phyloP scores from a whole-genome alignment of 2,329 filamentous ascomycete species.

The Moelleriella libera region DNA sequence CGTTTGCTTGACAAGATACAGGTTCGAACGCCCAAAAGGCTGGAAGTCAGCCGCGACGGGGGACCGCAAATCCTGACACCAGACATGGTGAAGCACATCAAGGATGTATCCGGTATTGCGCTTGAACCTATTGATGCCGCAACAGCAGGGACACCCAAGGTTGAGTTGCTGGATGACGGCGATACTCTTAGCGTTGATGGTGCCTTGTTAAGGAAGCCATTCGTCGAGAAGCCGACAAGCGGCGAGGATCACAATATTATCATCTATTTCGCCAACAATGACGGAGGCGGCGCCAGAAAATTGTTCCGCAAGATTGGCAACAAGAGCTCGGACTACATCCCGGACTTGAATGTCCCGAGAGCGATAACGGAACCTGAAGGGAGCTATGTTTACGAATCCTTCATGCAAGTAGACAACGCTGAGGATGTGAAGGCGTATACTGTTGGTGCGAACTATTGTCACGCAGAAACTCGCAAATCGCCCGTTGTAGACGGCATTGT shows the following conservation, averaged over 20 bases:
- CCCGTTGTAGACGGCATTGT: constrained; percentile 95
- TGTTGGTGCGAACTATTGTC: constrained; percentile 82
- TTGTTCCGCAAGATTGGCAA: constrained; percentile 97
- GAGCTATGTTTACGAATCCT: constrained; percentile 95
- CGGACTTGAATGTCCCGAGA: constrained; percentile 60
- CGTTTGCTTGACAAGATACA: constrained; percentile 77
- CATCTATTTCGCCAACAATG: constrained; percentile 84
- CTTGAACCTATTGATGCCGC: constrained; percentile 56
- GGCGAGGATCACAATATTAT: constrained; percentile 98
- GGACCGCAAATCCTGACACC: constrained; percentile 66
- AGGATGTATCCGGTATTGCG: constrained; percentile 63
- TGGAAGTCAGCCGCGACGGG: constrained; percentile 89
- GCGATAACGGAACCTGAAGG: constrained; percentile 66
- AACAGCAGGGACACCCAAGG: constrained; percentile 50
- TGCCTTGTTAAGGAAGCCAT: constrained; percentile 69
- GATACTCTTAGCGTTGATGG: constrained; percentile 85
- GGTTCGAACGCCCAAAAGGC: constrained; percentile 73
- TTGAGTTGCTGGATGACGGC: constrained; percentile 80
- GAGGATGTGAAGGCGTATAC: constrained; percentile 99
- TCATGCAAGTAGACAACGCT: constrained; percentile 89
- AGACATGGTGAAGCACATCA: constrained; percentile 68
- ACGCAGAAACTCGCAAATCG: constrained; percentile 93
- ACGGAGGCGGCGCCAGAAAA: constrained; percentile 78
- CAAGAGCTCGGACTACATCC: constrained; percentile 92
- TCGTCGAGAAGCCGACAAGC: constrained; percentile 96